Evolutionary conservation across 2,329 filamentous ascomycete genomes (phyloP).

Genomic region (Amauroascus verrucosus): DNA sequence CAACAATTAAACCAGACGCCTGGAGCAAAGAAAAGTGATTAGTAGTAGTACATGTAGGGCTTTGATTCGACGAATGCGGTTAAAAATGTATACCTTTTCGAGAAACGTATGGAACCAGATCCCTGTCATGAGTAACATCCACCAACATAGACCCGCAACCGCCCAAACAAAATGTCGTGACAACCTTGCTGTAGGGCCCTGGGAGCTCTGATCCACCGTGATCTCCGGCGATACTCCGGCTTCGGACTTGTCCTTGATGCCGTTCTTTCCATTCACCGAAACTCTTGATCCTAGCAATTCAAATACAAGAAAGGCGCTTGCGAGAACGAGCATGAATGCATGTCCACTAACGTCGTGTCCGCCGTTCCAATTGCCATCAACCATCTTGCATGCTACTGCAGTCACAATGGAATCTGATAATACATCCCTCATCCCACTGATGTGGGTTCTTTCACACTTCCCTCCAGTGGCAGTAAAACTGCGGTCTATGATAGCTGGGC

Average conservation of each 20-base stretch:
- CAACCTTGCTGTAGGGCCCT: constrained; percentile 47
- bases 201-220: constrained; percentile 32
- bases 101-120: constrained; percentile 99
- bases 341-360: constrained; percentile 95
- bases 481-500: constrained; percentile 78
- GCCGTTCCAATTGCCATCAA: constrained; percentile 77
- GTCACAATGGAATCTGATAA: constrained; percentile 45
- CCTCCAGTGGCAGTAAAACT: constrained; percentile 84
- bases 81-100: constrained; percentile 60
- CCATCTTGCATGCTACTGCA: constrained; percentile 68
- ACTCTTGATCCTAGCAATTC: constrained; percentile 64
- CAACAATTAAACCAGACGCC: constrained; percentile 43
- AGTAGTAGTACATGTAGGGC: background rate
- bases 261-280: constrained; percentile 51
- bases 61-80: constrained; percentile 19
- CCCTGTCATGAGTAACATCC: constrained; percentile 98
- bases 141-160: constrained; percentile 64
- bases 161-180: constrained; percentile 40
- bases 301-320: constrained; percentile 68
- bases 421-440: constrained; percentile 36
- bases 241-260: constrained; percentile 35
- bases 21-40: constrained; percentile 20
- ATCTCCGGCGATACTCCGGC: constrained; percentile 5
- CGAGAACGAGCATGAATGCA: constrained; percentile 81
- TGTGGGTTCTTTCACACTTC: constrained; percentile 55